Evolutionary conservation across 2,329 filamentous ascomycete genomes (phyloP).

Genomic region (Plectosphaerella sp.): DNA sequence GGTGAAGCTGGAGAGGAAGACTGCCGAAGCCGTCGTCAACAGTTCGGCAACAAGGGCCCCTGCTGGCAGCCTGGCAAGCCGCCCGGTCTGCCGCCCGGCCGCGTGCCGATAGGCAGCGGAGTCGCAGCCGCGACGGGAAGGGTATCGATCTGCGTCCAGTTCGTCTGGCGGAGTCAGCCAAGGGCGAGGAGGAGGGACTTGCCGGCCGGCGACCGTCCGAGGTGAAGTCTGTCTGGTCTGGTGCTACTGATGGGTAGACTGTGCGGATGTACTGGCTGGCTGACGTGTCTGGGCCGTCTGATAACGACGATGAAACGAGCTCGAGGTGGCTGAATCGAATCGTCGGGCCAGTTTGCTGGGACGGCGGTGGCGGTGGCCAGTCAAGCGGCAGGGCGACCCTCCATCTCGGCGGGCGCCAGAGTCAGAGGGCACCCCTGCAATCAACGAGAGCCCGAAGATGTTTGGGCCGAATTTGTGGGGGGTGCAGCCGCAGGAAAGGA

Average conservation of each 20-base stretch:
- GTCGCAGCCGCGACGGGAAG: too few relatives aligned
- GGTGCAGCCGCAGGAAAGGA: neutral
- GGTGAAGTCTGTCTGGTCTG: neutral
- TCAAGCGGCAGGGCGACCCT: conserved; percentile 7
- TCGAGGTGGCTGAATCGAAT: neutral
- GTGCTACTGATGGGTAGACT: neutral
- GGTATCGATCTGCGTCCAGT: too few relatives aligned
- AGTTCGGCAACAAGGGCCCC: too few relatives aligned
- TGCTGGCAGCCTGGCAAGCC: too few relatives aligned
- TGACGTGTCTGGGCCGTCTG: neutral
- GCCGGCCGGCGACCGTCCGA: neutral
- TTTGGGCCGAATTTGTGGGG: neutral
- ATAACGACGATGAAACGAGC: neutral
- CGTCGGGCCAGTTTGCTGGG: neutral
- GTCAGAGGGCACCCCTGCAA: conserved; percentile 11
- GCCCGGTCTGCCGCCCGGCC: too few relatives aligned
- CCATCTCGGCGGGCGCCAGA: conserved; percentile 4
- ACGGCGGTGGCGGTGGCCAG: neutral
- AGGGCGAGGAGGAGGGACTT: neutral
- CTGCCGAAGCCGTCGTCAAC: too few relatives aligned
- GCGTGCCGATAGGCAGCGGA: too few relatives aligned
- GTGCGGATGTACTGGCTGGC: neutral
- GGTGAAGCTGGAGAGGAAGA: too few relatives aligned
- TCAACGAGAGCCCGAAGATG: neutral
- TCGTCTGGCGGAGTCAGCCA: neutral